These are phyloP conservation scores for Helotiales sp. DNA, from an alignment of 2,329 filamentous ascomycete species.

Conservation along the genomic window DNA sequence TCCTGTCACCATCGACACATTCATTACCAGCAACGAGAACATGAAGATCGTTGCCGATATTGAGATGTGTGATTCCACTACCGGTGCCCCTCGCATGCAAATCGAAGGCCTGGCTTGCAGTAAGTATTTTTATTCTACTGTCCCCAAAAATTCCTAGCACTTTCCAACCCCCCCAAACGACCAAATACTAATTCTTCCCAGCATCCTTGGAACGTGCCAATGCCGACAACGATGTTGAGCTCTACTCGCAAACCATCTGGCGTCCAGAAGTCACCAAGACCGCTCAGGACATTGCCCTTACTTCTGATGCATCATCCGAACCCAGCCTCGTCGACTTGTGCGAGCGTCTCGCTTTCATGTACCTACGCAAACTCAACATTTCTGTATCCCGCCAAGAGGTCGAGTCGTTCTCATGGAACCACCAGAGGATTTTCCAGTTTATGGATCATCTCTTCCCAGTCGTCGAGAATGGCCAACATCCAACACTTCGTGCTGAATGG, in stretches of 20 bases:
- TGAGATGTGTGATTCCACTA: slow-evolving; percentile 18
- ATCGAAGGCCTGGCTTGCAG: slow-evolving; percentile 22
- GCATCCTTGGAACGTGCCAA: slow-evolving; percentile 20
- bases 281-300: not conserved
- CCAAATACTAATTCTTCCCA: not conserved
- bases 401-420: slow-evolving; percentile 19
- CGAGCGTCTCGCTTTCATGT: slow-evolving; percentile 23
- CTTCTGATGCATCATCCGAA: slow-evolving; percentile 1
- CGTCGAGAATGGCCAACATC: slow-evolving; percentile 20
- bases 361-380: slow-evolving; percentile 16
- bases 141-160: not conserved
- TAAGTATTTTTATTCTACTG: not conserved
- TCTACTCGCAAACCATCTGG: slow-evolving; percentile 20
- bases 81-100: slow-evolving; percentile 18
- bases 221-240: slow-evolving; percentile 20
- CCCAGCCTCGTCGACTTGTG: slow-evolving; percentile 20
- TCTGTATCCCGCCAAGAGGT: slow-evolving; percentile 17
- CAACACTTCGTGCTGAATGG: slow-evolving; percentile 16
- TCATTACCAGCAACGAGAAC: slow-evolving; percentile 23
- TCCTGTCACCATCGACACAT: slow-evolving; percentile 19
- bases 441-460: slow-evolving; percentile 24
- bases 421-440: slow-evolving; percentile 23
- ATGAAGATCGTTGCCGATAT: slow-evolving; percentile 24
- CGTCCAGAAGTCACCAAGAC: slow-evolving; percentile 20
- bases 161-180: not conserved